Evolutionary conservation across 2,329 filamentous ascomycete genomes (phyloP), one percentile per base, ranked within the genome.

Genomic region (Teratosphaeria pseudoeucalypti): DNA sequence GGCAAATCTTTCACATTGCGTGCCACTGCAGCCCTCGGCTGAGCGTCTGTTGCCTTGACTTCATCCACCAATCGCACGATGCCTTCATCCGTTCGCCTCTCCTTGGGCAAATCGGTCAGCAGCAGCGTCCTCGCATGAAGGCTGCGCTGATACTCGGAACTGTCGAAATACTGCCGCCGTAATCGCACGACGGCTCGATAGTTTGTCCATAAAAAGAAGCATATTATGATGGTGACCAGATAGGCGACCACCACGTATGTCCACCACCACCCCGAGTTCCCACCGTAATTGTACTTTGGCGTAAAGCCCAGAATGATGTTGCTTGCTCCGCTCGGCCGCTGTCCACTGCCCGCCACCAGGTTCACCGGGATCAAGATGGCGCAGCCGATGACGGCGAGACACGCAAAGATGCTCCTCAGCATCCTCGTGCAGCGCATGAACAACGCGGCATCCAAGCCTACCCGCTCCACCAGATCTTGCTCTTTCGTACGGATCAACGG

Each of bases 1-100:
- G 94, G 94, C 12, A 99, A 80, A 47, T 92, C 86, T 73, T 92
- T 95, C 63, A 96, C 91, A 67, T 97, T 96, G 63, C 94, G 85
- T 27, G 90, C 92, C 67, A 97, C 87, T 11, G 89, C 87, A 23
- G 88, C 90, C 63, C 88, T 82, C 2, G 91, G 89, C 58, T 91
- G 84, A 11, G 88, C 88, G 11, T 88, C 87, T 27, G 86, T 89
- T 19, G 53, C 89, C 29, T 87, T 89, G 47, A 94, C 82, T 61
- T 85, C 79, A 64, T 96, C 91, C 32, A 91, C 89, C 60, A 99
- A 82, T 61, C 88, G 84, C 34, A 90, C 82, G 59, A 99, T 86
- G 23, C 92, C 94, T 72, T 96, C 92, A 67, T 97, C 92, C 0
- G 85, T 88, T 60, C 87, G 82, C 54, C 84, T 80, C n/a, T 85